Base-by-base conservation (phyloP, 306 rosid species). In the Neltuma alba region DNA sequence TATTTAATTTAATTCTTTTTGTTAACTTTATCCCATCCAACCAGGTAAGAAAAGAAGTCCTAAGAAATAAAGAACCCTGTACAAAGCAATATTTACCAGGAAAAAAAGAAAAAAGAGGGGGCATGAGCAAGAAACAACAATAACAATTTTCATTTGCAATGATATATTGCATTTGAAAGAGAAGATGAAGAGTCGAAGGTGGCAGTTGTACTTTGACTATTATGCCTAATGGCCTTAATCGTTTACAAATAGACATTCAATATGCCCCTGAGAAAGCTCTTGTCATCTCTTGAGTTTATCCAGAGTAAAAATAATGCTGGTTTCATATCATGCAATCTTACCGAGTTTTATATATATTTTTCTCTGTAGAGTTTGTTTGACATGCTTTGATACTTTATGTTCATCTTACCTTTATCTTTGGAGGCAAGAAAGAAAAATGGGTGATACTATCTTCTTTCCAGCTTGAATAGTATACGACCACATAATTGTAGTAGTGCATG, bases 1-100 rank as follows among this genome's bases (percentile, higher is more conserved):
- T 54, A 58, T 76, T 57, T 31, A 42, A 80, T 58, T 50, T 70
- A 50, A 65, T 82, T 75, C 62, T 72, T 76, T 69, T 79, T 70
- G 75, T 76, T 69, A 61, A 76, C 66, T 48, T 76, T 76, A 68
- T 86, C 6, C 62, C 34, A 20, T 52, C 34, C 37, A 66, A 23
- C 18, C 48, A 42, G 21, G 23, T 16, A 20, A 33, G 48, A 11
- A 37, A 12, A 76, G 7, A 30, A 7, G 72, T 76, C 57, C 25
- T 15, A 48, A 12, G 63, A 58, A 67, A 41, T 55, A 21, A 30
- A 65, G 28, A 74, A 6, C 33, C 42, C 28, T 42, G 23, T 28
- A 75, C 64, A 16, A 16, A 1, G 54, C 54, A 47, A 18, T 16
- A 47, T 47, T 47, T 47, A 9, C 21, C 55, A 47, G 52, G 15